Evolutionary conservation across 345 rosid species (phyloP).

Genomic region (Moricandia arvensis): DNA sequence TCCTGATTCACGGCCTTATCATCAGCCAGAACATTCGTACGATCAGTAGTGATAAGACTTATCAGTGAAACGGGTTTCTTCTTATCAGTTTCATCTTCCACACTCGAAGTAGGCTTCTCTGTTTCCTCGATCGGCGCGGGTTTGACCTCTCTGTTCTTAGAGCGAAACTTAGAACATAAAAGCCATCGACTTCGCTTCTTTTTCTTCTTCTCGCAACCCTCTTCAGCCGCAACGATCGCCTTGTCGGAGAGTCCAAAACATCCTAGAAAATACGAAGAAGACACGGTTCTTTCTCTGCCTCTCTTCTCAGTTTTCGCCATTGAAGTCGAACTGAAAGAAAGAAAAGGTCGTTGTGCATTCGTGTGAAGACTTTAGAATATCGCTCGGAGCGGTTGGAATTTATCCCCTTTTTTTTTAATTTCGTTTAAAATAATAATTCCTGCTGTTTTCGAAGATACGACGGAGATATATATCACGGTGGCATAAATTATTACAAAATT

Average conservation of each 20-base stretch:
- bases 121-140: slow-evolving; percentile 45
- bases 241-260: slow-evolving; percentile 47
- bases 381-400: slow-evolving; percentile 34
- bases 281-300: slow-evolving; percentile 3
- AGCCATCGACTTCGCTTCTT: slow-evolving; percentile 15
- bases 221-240: slow-evolving; percentile 2
- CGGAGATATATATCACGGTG: not conserved
- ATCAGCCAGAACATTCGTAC: slow-evolving; percentile 16
- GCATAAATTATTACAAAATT: not conserved
- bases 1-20: slow-evolving; percentile 19
- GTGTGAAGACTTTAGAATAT: slow-evolving; percentile 37
- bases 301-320: slow-evolving; percentile 39
- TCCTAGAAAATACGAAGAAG: slow-evolving; percentile 34
- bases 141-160: slow-evolving; percentile 41
- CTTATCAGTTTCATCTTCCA: slow-evolving; percentile 9
- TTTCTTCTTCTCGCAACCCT: slow-evolving; percentile 9
- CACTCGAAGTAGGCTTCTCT: not conserved
- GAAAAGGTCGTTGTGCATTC: slow-evolving; percentile 8
- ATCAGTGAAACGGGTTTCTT: slow-evolving; percentile 18
- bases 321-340: slow-evolving; percentile 16
- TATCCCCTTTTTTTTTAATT: not conserved
- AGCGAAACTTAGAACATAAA: slow-evolving; percentile 33
- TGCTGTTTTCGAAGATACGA: slow-evolving; percentile 10
- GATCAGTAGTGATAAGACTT: slow-evolving; percentile 24
- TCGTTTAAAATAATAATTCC: not conserved